phyloP scores from a whole-genome alignment of 2,329 filamentous ascomycete species.

The Aspergillus spinulosporus region DNA sequence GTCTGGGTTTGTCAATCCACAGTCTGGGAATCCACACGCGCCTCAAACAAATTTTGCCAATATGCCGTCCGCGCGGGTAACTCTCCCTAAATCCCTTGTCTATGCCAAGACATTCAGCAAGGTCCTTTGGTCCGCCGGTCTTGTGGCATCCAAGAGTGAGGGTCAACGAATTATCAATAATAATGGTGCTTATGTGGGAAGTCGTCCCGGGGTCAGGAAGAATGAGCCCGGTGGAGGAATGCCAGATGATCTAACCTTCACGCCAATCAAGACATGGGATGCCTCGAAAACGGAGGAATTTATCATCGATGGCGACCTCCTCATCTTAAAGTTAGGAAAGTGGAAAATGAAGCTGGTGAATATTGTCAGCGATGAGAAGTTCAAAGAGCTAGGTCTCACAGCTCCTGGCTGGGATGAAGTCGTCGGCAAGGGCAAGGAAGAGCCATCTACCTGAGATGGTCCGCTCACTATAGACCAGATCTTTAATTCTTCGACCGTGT shows the following conservation, averaged over 20 bases:
- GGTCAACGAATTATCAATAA: conserved; percentile 52
- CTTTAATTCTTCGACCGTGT: neutral
- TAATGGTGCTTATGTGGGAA: conserved; percentile 54
- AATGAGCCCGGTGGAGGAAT: conserved; percentile 29
- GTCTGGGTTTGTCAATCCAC: conserved; percentile 30
- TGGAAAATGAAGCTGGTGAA: conserved; percentile 60
- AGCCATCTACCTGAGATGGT: conserved; percentile 1
- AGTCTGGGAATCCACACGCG: conserved; percentile 42
- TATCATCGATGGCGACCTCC: conserved; percentile 51
- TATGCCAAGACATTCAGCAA: conserved; percentile 50
- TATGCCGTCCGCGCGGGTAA: conserved; percentile 40
- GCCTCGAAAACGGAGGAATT: conserved; percentile 49
- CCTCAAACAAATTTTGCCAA: conserved; percentile 43
- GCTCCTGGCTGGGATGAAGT: conserved; percentile 55
- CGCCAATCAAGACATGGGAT: conserved; percentile 48
- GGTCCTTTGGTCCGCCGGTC: conserved; percentile 53
- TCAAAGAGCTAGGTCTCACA: conserved; percentile 46
- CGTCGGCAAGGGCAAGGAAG: neutral
- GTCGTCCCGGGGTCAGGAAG: conserved; percentile 40
- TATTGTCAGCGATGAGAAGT: conserved; percentile 57
- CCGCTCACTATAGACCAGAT: too few relatives aligned
- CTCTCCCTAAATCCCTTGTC: conserved; percentile 53
- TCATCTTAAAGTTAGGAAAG: conserved; percentile 61
- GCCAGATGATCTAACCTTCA: conserved; percentile 51
- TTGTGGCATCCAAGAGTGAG: conserved; percentile 54